These are phyloP conservation scores for maize (Zea mays) DNA, from an alignment of 176 grass and related monocot genomes.

Conservation along the genomic window Zm-B73-REFERENCE-NAM-5.0 NC_050096.1:3533001-3533500, in stretches of 20 bases:
- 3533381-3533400: not conserved
- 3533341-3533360: slow-evolving; percentile 18
- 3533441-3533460: slow-evolving; percentile 9
- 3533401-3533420: slow-evolving; percentile 37
- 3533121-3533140: no score
- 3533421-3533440: slow-evolving; percentile 20
- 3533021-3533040: no score
- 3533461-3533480: slow-evolving; percentile 8
- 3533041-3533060: no score
- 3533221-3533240: no score
- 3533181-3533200: no score
- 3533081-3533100: no score
- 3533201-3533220: no score
- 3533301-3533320: slow-evolving; percentile 3
- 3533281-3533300: not conserved
- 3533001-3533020: no score
- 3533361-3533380: slow-evolving; percentile 20
- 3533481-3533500: not conserved
- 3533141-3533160: no score
- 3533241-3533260: not conserved
- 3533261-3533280: slow-evolving; percentile 23
- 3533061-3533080: no score
- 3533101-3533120: no score
- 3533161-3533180: no score
- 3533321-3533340: not conserved